Evolutionary conservation across 2,329 filamentous ascomycete genomes (phyloP), one percentile per base, ranked within the genome.

Genomic region (Pseudogymnoascus sp.): DNA sequence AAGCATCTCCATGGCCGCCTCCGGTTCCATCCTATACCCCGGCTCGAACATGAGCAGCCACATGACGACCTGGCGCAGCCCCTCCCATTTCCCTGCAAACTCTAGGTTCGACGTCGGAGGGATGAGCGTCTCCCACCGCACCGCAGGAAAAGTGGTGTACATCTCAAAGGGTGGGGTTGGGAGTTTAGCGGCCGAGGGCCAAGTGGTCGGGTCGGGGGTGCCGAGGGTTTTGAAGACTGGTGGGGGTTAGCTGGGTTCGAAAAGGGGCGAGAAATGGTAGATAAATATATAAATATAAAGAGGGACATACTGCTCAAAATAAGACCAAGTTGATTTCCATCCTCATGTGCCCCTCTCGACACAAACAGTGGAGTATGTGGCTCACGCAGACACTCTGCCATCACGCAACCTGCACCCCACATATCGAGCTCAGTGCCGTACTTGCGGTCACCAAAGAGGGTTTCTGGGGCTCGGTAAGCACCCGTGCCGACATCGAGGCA

Each of bases 401-500:
- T 83, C 70, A 96, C 88, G 66, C 88, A 88, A 0, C 96, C 95
- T 0, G 89, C 83, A 3, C 87, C 89, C 95, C 96, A 99, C 76
- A 97, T 86, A 74, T 99, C 95, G 2, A 97, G 81, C 7, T 83
- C 80, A 0, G 83, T 74, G 1, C 82, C 83, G 72, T 99, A 99
- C 0, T 79, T 77, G 60, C 82, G 85, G 73, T 93, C 82, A 0
- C 92, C 95, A 72, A 99, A 97, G 6, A 99, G 80, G 0, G 93
- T 83, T 72, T 99, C 96, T 0, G 95, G 95, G 0, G 93, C 84
- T 19, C 96, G 86, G 76, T 99, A 99, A 59, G 89, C 85, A 0
- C 93, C 93, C 1, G 93, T 97, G 37, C 95, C 95, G 26, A 99
- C 90, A 73, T 99, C 96, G 7, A 95, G 88, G 61, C 96, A 89